Conservation (phyloP, 257 asterid species). For the Penstemon newberryi region DNA sequence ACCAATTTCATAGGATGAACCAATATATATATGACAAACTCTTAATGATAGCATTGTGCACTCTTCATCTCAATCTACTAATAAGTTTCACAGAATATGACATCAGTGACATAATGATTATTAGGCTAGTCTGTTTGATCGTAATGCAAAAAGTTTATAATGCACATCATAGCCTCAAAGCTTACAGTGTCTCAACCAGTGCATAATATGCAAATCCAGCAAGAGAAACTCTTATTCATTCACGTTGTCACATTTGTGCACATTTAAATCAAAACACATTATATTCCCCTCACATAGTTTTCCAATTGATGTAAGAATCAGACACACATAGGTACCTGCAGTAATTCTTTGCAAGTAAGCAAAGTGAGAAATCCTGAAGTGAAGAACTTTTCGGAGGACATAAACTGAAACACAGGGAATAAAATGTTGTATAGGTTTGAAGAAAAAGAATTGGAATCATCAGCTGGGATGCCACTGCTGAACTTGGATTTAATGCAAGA, state of each 20-base stretch:
- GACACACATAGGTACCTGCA: conserved; percentile 55
- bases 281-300: conserved; percentile 21
- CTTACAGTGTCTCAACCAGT: conserved; percentile 1
- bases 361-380: conserved; percentile 62
- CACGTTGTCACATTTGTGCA: not conserved
- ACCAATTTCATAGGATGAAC: too few species aligned
- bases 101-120: conserved; percentile 9
- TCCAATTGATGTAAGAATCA: conserved; percentile 6
- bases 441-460: conserved; percentile 49
- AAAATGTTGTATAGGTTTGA: conserved; percentile 50
- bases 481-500: conserved; percentile 50
- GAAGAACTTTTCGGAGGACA: conserved; percentile 73
- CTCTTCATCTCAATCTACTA: conserved; percentile 1
- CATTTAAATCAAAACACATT: conserved; percentile 1
- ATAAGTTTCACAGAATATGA: not conserved
- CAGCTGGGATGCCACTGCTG: conserved; percentile 47
- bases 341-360: conserved; percentile 72
- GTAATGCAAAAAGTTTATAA: not conserved
- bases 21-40: not conserved
- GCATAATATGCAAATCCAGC: conserved; percentile 13
- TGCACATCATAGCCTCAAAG: conserved; percentile 13
- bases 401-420: conserved; percentile 61
- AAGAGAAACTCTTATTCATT: conserved; percentile 13
- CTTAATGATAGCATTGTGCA: conserved; percentile 13
- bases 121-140: conserved; percentile 1